Base-by-base conservation (phyloP, 257 asterid species). In the Gentiana straminea region DNA sequence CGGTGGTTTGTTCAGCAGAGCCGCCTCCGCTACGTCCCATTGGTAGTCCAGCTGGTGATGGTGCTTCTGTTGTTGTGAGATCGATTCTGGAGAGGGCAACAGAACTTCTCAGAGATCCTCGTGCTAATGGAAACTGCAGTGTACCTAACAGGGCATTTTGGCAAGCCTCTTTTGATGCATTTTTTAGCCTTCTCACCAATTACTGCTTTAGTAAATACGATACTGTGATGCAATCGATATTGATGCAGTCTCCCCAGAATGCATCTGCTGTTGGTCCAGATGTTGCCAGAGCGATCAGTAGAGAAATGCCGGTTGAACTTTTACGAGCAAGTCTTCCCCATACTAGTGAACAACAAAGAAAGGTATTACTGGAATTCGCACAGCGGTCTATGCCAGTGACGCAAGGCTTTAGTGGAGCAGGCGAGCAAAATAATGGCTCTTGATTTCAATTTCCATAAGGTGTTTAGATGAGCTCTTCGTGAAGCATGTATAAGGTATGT, bases 101-200 rank as follows among this genome's bases (percentile, higher is more conserved):
- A 58, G 68, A 67, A 50, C 63, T 73, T n/a, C 63, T 77, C 49
- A 64, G 69, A 41, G 70, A 76, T 66, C 72, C 77, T 44, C 72
- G 57, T 44, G 69, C 68, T 51, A 52, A 73, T 52, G 66, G 68
- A 58, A 67, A 34, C 68, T 77, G 72, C 64, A 70, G 68, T 53
- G 35, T 70, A 68, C 65, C 83, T 10, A 73, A 70, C 60, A 76
- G 65, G 35, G 71, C 68, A 55, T 73, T 77, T 61, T 77, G 83
- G 83, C 79, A 73, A 51, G 83, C 83, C 54, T 77, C 79, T 15
- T 77, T 77, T 55, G 79, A 77, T 59, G 79, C 73, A 8, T 73
- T 73, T 64, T 77, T 77, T 32, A 70, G 64, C 39, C 71, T 73
- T 37, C 68, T 77, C 48, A 68, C 67, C 10, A 77, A 70, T 62